Evolutionary conservation across 78 protist genomes (phyloP).

Genomic region (Dictyostelium purpureum): DNA sequence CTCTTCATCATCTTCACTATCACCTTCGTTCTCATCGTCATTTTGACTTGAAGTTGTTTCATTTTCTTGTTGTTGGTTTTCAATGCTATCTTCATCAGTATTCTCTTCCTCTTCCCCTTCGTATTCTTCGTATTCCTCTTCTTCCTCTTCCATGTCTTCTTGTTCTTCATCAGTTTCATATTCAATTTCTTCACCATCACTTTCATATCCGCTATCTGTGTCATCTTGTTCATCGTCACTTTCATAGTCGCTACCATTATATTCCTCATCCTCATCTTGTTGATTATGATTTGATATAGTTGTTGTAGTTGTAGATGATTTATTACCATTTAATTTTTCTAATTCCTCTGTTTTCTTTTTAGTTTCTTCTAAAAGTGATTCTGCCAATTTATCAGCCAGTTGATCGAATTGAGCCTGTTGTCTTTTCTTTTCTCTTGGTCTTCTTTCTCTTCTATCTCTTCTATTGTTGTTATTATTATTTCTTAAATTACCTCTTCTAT

Average conservation of each 20-base stretch:
- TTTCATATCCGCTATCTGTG: neutral
- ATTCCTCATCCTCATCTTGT: neutral
- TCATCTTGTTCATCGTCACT: neutral
- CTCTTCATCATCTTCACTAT: conserved; percentile 29
- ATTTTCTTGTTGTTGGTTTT: neutral
- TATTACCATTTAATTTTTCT: too few species aligned
- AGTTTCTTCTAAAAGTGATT: neutral
- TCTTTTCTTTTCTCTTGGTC: neutral
- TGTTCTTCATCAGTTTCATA: neutral
- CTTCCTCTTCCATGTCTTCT: neutral
- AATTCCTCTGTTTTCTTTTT: neutral
- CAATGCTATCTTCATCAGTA: neutral
- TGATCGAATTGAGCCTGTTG: conserved; percentile 10
- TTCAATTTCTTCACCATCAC: neutral
- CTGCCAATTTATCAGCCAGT: neutral
- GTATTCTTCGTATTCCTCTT: neutral
- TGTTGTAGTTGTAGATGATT: neutral
- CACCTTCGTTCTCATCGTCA: conserved; percentile 18
- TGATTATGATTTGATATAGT: too few species aligned
- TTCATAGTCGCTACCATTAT: neutral
- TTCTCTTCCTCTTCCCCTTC: neutral
- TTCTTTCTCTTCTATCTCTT: neutral
- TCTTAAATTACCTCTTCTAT: neutral
- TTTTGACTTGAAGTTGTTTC: neutral
- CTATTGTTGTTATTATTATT: neutral